These are phyloP conservation scores for Arthrinium puccinioides DNA, from an alignment of 2,329 filamentous ascomycete species.

Conservation along the genomic window DNA sequence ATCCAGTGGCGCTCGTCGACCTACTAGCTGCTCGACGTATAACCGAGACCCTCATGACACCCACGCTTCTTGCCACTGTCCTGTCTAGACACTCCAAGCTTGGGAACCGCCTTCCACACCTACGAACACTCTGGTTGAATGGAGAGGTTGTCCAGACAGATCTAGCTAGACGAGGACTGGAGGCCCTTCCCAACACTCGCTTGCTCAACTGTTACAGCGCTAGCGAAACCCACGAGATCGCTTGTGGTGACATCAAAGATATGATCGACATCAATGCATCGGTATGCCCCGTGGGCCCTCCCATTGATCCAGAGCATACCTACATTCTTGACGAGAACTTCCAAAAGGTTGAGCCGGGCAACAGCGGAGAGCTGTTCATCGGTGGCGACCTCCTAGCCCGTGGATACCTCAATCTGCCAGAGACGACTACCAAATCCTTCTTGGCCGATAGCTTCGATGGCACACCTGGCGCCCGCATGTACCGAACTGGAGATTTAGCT, in stretches of 20 bases:
- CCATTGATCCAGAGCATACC: constrained; percentile 58
- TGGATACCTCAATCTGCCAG: constrained; percentile 73
- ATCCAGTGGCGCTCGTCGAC: constrained; percentile 66
- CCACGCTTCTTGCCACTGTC: constrained; percentile 68
- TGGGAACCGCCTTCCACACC: constrained; percentile 52
- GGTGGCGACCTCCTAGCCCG: constrained; percentile 67
- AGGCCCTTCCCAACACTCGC: constrained; percentile 60
- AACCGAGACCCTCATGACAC: constrained; percentile 79
- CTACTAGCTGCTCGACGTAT: constrained; percentile 58
- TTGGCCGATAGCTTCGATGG: constrained; percentile 56
- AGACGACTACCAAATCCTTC: constrained; percentile 69
- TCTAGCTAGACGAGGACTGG: constrained; percentile 60
- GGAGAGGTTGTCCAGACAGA: constrained; percentile 78
- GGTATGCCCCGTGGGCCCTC: constrained; percentile 69
- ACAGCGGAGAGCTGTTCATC: constrained; percentile 66
- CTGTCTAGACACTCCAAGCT: constrained; percentile 63
- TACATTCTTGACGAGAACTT: constrained; percentile 68
- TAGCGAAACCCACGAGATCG: constrained; percentile 75
- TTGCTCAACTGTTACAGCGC: constrained; percentile 77
- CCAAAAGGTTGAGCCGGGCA: constrained; percentile 53
- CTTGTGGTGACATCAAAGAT: constrained; percentile 65
- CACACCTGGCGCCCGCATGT: constrained; percentile 58
- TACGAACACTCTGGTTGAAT: constrained; percentile 72
- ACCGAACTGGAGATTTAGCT: constrained; percentile 66
- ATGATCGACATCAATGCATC: constrained; percentile 56